These are phyloP conservation scores for Tricholoma matsutake DNA, from an alignment of 768 basidiomycete species.

Conservation along the genomic window DNA sequence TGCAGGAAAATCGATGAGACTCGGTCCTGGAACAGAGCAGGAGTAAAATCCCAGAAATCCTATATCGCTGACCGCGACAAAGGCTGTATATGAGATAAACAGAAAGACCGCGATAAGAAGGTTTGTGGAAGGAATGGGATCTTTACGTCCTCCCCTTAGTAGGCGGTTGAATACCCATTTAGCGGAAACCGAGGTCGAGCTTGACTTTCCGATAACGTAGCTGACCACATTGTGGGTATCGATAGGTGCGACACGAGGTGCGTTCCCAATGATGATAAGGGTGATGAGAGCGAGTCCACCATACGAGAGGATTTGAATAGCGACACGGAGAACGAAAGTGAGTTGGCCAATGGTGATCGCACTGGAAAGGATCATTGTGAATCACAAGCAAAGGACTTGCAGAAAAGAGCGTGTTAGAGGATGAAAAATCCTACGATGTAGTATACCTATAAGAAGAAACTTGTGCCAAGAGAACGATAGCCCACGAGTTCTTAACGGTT, in stretches of 20 bases:
- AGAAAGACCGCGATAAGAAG: slow-evolving; percentile 16
- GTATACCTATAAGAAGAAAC: too few relatives aligned
- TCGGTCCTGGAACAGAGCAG: slow-evolving; percentile 13
- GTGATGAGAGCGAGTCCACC: slow-evolving; percentile 17
- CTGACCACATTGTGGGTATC: slow-evolving; percentile 22
- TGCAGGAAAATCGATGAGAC: slow-evolving; percentile 14
- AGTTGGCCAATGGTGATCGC: slow-evolving; percentile 19
- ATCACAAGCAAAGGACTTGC: background rate
- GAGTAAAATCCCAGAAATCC: slow-evolving; percentile 15
- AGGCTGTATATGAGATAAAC: slow-evolving; percentile 11
- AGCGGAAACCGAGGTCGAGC: slow-evolving; percentile 8
- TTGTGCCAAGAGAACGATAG: too few relatives aligned
- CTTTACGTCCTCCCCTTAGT: slow-evolving; percentile 8
- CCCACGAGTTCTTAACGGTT: background rate
- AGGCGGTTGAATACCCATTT: slow-evolving; percentile 19
- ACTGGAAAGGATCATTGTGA: slow-evolving; percentile 9
- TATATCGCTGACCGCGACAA: slow-evolving; percentile 14
- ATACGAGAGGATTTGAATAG: slow-evolving; percentile 22
- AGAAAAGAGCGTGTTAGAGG: background rate
- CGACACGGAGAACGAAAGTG: slow-evolving; percentile 22
- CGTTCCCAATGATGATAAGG: slow-evolving; percentile 16
- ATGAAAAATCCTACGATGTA: background rate
- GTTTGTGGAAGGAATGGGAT: slow-evolving; percentile 12
- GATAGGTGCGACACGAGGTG: slow-evolving; percentile 19
- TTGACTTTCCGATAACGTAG: slow-evolving; percentile 16